Evolutionary conservation across 2,329 filamentous ascomycete species (phyloP).

Genomic region (Furcasterigmium furcatum): DNA sequence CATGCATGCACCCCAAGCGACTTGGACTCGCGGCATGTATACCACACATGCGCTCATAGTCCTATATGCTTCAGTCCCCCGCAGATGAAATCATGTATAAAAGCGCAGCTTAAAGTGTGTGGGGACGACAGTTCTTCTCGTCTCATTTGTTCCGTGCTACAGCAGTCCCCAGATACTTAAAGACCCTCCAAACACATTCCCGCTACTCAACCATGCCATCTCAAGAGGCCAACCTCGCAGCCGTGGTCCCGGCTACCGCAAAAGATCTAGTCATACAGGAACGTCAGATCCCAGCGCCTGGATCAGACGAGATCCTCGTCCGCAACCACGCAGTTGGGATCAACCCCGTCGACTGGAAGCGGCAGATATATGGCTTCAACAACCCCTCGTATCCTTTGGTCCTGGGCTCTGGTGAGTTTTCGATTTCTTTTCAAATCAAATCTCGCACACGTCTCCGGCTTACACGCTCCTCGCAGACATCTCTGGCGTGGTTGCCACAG

Average conservation of each 20-base stretch:
- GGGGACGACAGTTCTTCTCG: too few species aligned
- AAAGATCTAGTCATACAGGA: background rate
- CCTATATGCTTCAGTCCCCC: too few species aligned
- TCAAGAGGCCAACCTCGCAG: too few species aligned
- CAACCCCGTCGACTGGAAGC: conserved; percentile 20
- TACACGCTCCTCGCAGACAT: conserved; percentile 8
- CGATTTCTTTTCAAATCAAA: background rate
- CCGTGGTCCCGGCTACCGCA: background rate
- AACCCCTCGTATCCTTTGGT: conserved; percentile 6
- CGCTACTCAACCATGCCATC: too few species aligned
- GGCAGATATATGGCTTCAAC: conserved; percentile 18
- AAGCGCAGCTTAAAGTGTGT: too few species aligned
- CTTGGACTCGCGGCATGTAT: too few species aligned
- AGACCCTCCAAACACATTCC: too few species aligned
- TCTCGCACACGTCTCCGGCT: background rate
- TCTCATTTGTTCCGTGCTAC: too few species aligned
- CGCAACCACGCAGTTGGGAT: conserved; percentile 15
- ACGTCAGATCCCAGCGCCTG: background rate
- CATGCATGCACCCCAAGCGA: too few species aligned
- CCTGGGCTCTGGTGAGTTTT: conserved; percentile 9
- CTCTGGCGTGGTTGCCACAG: conserved; percentile 16
- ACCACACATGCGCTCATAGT: too few species aligned
- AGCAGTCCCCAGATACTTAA: too few species aligned
- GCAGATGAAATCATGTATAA: too few species aligned
- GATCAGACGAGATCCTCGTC: conserved; percentile 14